Evolutionary conservation across 345 rosid genomes (phyloP).

Genomic region (Murraya paniculata): DNA sequence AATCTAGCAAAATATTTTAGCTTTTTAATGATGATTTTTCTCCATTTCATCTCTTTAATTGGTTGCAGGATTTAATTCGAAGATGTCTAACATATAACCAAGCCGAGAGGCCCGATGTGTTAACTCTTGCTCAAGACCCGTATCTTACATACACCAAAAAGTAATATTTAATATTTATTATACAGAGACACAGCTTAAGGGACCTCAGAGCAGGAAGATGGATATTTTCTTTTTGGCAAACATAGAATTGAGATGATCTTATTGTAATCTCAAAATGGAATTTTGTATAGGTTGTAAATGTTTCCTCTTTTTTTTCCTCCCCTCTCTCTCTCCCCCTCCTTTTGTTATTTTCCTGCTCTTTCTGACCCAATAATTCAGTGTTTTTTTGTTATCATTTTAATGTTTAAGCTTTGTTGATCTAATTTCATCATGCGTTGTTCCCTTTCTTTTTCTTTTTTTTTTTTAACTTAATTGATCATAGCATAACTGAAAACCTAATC

Average conservation of each 20-base stretch:
- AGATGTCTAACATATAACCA: slow-evolving; percentile 90
- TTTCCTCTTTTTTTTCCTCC: not conserved
- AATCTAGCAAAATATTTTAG: not conserved
- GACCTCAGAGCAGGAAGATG: slow-evolving; percentile 13
- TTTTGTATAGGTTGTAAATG: slow-evolving; percentile 54
- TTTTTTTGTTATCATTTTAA: not conserved
- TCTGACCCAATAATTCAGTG: not conserved
- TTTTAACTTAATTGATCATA: not conserved
- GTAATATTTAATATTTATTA: slow-evolving; percentile 20
- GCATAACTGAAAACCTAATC: not conserved
- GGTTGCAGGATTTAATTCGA: slow-evolving; percentile 84
- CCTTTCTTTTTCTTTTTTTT: not conserved
- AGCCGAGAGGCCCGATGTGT: slow-evolving; percentile 84
- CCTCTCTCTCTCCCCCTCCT: not conserved
- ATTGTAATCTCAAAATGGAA: slow-evolving; percentile 15
- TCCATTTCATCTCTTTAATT: not conserved
- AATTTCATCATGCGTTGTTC: not conserved
- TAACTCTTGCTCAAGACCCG: slow-evolving; percentile 79
- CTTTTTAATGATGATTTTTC: not conserved
- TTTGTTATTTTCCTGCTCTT: slow-evolving; percentile 2
- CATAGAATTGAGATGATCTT: slow-evolving; percentile 7
- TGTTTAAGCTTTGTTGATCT: not conserved
- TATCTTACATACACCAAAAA: slow-evolving; percentile 76
- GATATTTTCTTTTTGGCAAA: slow-evolving; percentile 15
- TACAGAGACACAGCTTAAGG: slow-evolving; percentile 19